Conservation (phyloP, 2,329 filamentous ascomycete genomes). For the Colletotrichum lindemuthianum region DNA sequence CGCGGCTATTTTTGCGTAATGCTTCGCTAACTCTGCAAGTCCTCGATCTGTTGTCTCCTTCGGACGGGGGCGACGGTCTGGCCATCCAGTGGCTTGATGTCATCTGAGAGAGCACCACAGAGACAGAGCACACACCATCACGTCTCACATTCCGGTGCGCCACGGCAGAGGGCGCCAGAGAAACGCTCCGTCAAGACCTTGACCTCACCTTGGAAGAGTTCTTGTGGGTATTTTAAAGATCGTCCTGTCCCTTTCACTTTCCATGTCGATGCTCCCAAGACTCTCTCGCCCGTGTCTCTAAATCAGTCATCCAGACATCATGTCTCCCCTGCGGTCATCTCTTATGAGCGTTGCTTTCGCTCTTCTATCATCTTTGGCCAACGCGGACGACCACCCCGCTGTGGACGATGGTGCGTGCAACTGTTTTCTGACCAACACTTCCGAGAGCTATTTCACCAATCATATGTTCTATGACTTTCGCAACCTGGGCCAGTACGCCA, state of each 20-base stretch:
- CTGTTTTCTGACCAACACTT: slow-evolving; percentile 61
- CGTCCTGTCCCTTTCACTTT: neutral
- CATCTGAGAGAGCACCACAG: slow-evolving; percentile 4
- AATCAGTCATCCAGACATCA: slow-evolving; percentile 11
- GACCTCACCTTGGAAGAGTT: neutral
- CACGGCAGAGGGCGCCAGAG: slow-evolving; percentile 2
- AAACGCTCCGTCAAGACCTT: neutral
- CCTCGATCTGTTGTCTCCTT: neutral
- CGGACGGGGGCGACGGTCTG: slow-evolving; percentile 18
- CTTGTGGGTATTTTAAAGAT: slow-evolving; percentile 2
- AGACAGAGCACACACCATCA: slow-evolving; percentile 19
- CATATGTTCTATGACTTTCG: slow-evolving; percentile 64
- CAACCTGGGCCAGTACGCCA: slow-evolving; percentile 50
- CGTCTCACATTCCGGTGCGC: slow-evolving; percentile 34
- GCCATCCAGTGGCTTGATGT: slow-evolving; percentile 17
- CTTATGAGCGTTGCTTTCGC: slow-evolving; percentile 34
- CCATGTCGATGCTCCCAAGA: neutral
- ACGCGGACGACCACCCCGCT: slow-evolving; percentile 33
- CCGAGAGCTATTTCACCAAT: slow-evolving; percentile 53
- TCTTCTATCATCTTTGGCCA: slow-evolving; percentile 7
- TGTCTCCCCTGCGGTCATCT: slow-evolving; percentile 37
- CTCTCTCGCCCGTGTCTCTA: slow-evolving; percentile 2
- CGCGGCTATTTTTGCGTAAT: slow-evolving; percentile 1
- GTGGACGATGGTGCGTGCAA: slow-evolving; percentile 51
- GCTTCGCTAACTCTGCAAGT: neutral